Evolutionary conservation across 192 early-diverging fungal genomes (phyloP), one percentile per base, ranked within the genome.

Genomic region (Gorgonomyces haynaldii): DNA sequence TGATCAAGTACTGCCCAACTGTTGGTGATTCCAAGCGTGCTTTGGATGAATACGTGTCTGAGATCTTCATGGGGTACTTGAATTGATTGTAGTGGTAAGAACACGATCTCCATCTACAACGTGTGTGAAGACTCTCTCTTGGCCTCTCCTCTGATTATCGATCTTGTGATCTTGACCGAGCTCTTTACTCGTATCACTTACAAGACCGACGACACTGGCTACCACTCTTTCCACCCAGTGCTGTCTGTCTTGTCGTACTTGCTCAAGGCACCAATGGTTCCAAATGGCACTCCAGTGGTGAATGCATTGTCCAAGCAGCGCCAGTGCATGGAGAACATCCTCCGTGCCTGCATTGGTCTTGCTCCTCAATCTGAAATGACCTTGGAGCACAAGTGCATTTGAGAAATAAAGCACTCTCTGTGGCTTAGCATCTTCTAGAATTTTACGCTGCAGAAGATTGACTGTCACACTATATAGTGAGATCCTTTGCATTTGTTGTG

Each of bases 121-220:
- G 89, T 91, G 21, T 98, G 95, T 70, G 95, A 98, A 73, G 95
- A 98, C 65, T 96, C 92, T 36, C 82, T 98, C 50, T 78, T 98
- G 50, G 95, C 95, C 42, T 86, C 88, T 42, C 95, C 95, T 32
- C 71, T 98, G 32, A 98, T 98, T 70, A 76, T 98, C 60, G 95
- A 98, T 56, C 69, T 98, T 53, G 82, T 83, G 45, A 85, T 96
- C 61, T 67, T 98, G 61, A 84, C 89, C 49, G 95, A 98, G 74
- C 74, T 98, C 49, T 89, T 96, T 85, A 91, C 91, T 39, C 90
- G 95, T 61, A 89, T 98, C 52, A 44, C 79, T 53, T 98, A 90
- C 82, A 74, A 81, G 65, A 84, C 81, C 9, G 80, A 66, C 19
- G 82, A 74, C 5, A 88, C 79, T 79, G 42, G 62, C 31, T 96